Conservation (phyloP, 2,329 filamentous ascomycete species). For the Paracoccidioides brasiliensis region DNA sequence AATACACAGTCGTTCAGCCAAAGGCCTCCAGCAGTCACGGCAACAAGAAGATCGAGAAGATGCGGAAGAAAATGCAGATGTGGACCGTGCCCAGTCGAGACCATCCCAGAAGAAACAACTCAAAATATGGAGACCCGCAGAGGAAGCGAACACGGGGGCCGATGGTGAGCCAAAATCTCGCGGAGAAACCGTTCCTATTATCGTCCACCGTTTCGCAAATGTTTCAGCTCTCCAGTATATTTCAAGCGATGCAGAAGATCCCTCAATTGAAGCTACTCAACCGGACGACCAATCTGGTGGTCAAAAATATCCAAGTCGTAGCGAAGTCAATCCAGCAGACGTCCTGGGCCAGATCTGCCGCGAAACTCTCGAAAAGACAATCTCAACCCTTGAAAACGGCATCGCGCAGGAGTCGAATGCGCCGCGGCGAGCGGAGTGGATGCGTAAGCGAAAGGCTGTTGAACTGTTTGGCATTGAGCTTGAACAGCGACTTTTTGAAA, state of each 20-base stretch:
- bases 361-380: conserved; percentile 36
- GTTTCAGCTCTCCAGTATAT: conserved; percentile 19
- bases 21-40: not conserved
- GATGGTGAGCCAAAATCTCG: conserved; percentile 9
- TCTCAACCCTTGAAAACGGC: conserved; percentile 29
- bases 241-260: conserved; percentile 12
- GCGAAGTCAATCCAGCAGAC: conserved; percentile 39
- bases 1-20: not conserved
- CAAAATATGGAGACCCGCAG: not conserved
- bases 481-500: conserved; percentile 36
- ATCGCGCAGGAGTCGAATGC: conserved; percentile 29
- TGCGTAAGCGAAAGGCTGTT: conserved; percentile 35
- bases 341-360: conserved; percentile 39
- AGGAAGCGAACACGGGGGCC: not conserved
- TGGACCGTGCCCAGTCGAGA: conserved; percentile 6
- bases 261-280: conserved; percentile 17
- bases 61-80: conserved; percentile 9
- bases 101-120: not conserved
- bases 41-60: conserved; percentile 7
- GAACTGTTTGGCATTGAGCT: conserved; percentile 37
- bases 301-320: conserved; percentile 20
- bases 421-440: conserved; percentile 28
- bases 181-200: conserved; percentile 28
- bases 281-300: conserved; percentile 21
- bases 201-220: conserved; percentile 29